These are phyloP conservation scores for Westerdykella aurantiaca DNA, from an alignment of 2,329 filamentous ascomycete species.

Conservation along the genomic window DNA sequence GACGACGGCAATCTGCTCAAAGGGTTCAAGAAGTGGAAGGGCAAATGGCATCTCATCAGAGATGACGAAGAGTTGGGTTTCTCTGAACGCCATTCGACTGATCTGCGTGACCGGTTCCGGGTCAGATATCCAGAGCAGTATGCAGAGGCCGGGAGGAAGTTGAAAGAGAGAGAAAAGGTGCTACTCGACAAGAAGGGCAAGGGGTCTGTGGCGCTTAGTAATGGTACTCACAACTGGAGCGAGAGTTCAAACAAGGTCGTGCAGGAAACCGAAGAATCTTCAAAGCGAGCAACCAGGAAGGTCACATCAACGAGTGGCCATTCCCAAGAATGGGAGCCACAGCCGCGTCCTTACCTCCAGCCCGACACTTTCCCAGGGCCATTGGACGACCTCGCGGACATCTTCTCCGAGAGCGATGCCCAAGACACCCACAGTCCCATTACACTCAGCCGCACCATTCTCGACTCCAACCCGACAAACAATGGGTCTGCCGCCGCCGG, in stretches of 20 bases:
- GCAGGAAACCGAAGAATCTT: too few relatives aligned
- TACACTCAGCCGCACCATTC: constrained; percentile 34
- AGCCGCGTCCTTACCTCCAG: constrained; percentile 6
- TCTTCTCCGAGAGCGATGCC: constrained; percentile 17
- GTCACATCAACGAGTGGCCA: background rate
- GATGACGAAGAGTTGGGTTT: constrained; percentile 51
- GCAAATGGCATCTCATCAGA: constrained; percentile 56
- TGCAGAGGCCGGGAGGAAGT: constrained; percentile 42
- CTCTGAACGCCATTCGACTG: constrained; percentile 47
- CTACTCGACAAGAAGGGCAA: too few relatives aligned
- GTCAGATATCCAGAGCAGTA: constrained; percentile 56
- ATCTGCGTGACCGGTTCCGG: constrained; percentile 57
- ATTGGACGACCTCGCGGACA: constrained; percentile 16
- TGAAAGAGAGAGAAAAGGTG: constrained; percentile 13
- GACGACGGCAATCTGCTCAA: constrained; percentile 56
- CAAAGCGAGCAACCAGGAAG: too few relatives aligned
- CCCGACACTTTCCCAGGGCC: constrained; percentile 14
- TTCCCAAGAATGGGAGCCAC: background rate
- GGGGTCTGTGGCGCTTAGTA: too few relatives aligned
- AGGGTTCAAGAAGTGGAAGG: constrained; percentile 55
- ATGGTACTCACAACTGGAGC: too few relatives aligned
- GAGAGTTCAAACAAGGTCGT: too few relatives aligned
- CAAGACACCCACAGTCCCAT: constrained; percentile 25
- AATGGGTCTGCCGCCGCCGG: too few relatives aligned
- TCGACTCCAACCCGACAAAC: constrained; percentile 18